These are phyloP conservation scores for Pisolithus tinctorius DNA, from an alignment of 768 basidiomycete species.

Conservation along the genomic window DNA sequence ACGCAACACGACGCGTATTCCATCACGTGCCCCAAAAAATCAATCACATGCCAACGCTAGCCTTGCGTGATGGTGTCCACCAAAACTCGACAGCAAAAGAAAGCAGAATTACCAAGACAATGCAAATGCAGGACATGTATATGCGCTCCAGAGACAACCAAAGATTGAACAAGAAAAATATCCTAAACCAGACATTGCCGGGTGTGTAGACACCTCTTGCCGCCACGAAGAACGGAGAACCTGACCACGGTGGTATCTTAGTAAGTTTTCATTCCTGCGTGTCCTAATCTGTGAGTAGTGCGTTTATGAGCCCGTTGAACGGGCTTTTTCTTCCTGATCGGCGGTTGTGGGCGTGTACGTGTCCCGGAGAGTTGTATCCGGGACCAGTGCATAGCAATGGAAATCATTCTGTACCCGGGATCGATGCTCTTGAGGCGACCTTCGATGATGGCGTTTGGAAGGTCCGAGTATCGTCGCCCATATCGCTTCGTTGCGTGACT, in stretches of 20 bases:
- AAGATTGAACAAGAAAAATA: no score
- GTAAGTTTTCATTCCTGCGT: slow-evolving; percentile 7
- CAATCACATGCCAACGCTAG: no score
- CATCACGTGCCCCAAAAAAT: no score
- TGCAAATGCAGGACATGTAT: no score
- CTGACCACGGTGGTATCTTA: slow-evolving; percentile 19
- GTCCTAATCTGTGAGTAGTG: no score
- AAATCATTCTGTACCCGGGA: slow-evolving; percentile 47
- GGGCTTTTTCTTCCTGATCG: slow-evolving; percentile 50
- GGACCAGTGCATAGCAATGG: slow-evolving; percentile 46
- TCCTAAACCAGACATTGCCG: slow-evolving; percentile 63
- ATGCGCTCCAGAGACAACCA: no score
- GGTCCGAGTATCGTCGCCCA: slow-evolving; percentile 17
- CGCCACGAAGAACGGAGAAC: slow-evolving; percentile 35
- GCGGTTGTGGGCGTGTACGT: slow-evolving; percentile 51
- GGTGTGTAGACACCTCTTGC: slow-evolving; percentile 38
- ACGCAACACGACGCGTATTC: no score
- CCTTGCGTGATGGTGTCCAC: no score
- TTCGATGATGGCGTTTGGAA: slow-evolving; percentile 27
- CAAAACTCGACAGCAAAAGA: no score
- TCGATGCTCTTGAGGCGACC: slow-evolving; percentile 52
- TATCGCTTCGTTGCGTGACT: slow-evolving; percentile 14
- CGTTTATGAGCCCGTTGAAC: not conserved
- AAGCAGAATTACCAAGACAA: no score
- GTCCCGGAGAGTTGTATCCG: slow-evolving; percentile 50